Percentiles rank a stretch among this genome's conserved stretches.
Conservation (phyloP, 1,284 basidiomycete genomes). For the Pterulicium gracile region DNA sequence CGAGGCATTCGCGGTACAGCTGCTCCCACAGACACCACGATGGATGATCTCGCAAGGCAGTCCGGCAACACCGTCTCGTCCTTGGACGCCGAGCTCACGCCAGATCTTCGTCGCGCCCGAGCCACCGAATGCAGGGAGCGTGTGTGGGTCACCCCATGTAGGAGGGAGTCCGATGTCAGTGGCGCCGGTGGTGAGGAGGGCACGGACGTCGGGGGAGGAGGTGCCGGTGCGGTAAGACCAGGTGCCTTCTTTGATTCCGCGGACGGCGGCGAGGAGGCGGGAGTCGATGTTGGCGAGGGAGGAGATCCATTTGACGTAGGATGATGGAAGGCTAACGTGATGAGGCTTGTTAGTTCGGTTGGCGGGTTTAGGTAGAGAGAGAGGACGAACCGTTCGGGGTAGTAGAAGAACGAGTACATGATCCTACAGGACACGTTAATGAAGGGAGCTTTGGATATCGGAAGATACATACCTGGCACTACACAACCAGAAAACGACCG, state of each 20-base stretch:
- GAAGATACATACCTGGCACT: conserved; percentile 50
- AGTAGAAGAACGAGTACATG: conserved; percentile 79
- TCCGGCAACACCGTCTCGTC: conserved; percentile 45
- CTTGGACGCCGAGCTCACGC: conserved; percentile 40
- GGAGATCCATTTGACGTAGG: conserved; percentile 70
- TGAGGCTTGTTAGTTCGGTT: not conserved
- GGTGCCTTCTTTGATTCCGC: conserved; percentile 35
- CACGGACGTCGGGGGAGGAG: conserved; percentile 18
- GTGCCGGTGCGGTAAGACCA: conserved; percentile 48
- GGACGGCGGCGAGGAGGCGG: conserved; percentile 43
- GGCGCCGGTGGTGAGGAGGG: conserved; percentile 35
- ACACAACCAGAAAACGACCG: conserved; percentile 61
- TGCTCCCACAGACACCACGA: conserved; percentile 36
- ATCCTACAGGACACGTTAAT: conserved; percentile 33
- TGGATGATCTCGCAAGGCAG: conserved; percentile 68
- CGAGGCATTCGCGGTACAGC: conserved; percentile 46
- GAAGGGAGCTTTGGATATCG: conserved; percentile 3
- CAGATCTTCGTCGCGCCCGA: conserved; percentile 35
- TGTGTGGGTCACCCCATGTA: conserved; percentile 48
- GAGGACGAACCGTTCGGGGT: conserved; percentile 45
- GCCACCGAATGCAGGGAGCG: conserved; percentile 53
- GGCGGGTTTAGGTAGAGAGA: conserved; percentile 4
- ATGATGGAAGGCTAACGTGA: conserved; percentile 44
- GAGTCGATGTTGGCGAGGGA: conserved; percentile 56
- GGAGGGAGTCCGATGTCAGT: conserved; percentile 44